Conservation (phyloP, 768 basidiomycete genomes). For the Hericium erinaceus region DNA sequence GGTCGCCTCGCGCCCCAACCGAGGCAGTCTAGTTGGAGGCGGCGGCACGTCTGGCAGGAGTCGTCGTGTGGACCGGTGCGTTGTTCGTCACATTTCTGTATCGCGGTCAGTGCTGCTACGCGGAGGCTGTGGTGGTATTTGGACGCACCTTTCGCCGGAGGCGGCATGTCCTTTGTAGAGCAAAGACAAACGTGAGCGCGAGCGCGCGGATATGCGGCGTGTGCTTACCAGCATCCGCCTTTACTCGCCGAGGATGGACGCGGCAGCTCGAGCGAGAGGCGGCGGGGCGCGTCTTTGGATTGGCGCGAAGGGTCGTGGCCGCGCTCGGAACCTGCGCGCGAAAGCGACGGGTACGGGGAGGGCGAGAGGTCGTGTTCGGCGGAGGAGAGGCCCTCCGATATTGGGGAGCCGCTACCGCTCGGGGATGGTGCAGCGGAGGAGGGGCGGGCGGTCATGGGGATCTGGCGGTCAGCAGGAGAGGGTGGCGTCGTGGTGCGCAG, state of each 20-base stretch:
- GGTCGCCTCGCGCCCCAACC: constrained; percentile 81
- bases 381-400: constrained; percentile 4
- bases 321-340: constrained; percentile 3
- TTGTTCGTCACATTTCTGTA: constrained; percentile 83
- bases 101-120: constrained; percentile 1
- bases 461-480: not conserved
- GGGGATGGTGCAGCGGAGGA: constrained; percentile 3
- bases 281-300: constrained; percentile 1
- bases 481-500: not conserved
- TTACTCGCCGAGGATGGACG: constrained; percentile 11
- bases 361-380: not conserved
- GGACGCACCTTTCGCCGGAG: constrained; percentile 65
- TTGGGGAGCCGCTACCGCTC: constrained; percentile 9
- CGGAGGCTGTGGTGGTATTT: constrained; percentile 1
- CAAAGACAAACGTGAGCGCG: not conserved
- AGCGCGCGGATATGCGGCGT: not conserved
- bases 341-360: constrained; percentile 2
- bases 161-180: constrained; percentile 61
- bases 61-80: constrained; percentile 48
- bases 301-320: constrained; percentile 1
- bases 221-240: constrained; percentile 14
- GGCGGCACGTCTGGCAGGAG: constrained; percentile 74
- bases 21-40: constrained; percentile 72
- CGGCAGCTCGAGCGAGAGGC: constrained; percentile 10
- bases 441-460: not conserved